These are phyloP conservation scores for Lepidium africanum DNA, from an alignment of 345 rosid genomes.

Conservation along the genomic window DNA sequence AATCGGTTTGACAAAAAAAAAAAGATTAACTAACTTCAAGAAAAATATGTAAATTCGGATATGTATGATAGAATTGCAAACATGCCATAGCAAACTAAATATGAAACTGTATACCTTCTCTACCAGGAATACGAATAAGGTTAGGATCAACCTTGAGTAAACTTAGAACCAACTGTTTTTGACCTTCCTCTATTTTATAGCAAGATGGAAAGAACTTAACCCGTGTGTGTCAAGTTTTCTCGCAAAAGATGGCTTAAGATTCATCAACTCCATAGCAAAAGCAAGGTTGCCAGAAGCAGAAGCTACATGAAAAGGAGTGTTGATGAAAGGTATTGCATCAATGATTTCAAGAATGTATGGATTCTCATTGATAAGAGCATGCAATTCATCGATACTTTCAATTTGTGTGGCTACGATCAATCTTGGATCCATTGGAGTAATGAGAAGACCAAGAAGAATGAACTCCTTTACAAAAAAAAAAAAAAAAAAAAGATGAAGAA, in stretches of 20 bases:
- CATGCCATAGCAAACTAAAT: too few species aligned
- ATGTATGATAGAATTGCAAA: too few species aligned
- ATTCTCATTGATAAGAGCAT: slow-evolving; percentile 12
- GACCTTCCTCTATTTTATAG: slow-evolving; percentile 17
- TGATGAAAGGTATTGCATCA: slow-evolving; percentile 29
- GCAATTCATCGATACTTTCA: slow-evolving; percentile 19
- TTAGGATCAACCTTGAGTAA: slow-evolving; percentile 8
- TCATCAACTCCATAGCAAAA: slow-evolving; percentile 30
- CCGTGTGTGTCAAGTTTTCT: slow-evolving; percentile 29
- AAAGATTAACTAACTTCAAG: too few species aligned
- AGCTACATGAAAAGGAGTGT: slow-evolving; percentile 34
- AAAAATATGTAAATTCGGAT: too few species aligned
- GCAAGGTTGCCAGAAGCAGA: slow-evolving; percentile 21
- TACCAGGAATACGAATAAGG: slow-evolving; percentile 20
- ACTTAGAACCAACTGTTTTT: not conserved
- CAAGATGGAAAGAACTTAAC: slow-evolving; percentile 30
- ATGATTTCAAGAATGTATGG: slow-evolving; percentile 17
- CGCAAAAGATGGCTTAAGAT: slow-evolving; percentile 34
- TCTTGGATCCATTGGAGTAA: slow-evolving; percentile 19
- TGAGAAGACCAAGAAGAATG: not conserved
- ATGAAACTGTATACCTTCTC: slow-evolving; percentile 3
- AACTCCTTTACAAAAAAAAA: not conserved
- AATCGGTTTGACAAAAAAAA: too few species aligned
- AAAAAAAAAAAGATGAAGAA: not conserved
- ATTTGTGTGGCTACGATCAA: not conserved